Evolutionary conservation across 2,329 filamentous ascomycete genomes (phyloP).

Genomic region (Penicillium sp.): DNA sequence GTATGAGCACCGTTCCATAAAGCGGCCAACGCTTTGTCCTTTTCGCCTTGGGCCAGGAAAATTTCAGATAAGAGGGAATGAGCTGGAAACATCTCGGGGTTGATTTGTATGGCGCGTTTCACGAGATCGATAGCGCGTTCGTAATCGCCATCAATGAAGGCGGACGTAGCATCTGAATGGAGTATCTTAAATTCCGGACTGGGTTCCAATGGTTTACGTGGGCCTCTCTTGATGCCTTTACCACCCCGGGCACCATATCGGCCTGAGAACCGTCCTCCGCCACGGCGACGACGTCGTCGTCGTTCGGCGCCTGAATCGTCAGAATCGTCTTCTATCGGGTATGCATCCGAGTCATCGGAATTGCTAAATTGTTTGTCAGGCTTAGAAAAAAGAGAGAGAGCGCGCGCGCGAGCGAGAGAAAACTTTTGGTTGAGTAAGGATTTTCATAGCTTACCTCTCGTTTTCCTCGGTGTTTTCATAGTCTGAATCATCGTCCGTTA

Average conservation of each 20-base stretch:
- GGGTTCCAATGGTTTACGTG: slow-evolving; percentile 51
- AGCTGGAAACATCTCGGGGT: slow-evolving; percentile 66
- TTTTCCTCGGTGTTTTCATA: slow-evolving; percentile 33
- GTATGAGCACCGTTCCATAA: slow-evolving; percentile 63
- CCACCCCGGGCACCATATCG: slow-evolving; percentile 45
- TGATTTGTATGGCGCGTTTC: slow-evolving; percentile 57
- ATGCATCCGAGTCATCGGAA: slow-evolving; percentile 27
- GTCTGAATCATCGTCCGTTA: slow-evolving; percentile 29
- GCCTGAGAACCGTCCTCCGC: slow-evolving; percentile 39
- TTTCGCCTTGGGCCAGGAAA: slow-evolving; percentile 59
- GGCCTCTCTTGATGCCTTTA: slow-evolving; percentile 52
- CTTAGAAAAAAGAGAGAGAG: not conserved
- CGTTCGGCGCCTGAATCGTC: slow-evolving; percentile 27
- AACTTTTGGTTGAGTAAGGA: too few species aligned
- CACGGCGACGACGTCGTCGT: slow-evolving; percentile 35
- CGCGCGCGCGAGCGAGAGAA: not conserved
- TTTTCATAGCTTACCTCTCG: slow-evolving; percentile 34
- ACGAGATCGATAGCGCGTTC: slow-evolving; percentile 49
- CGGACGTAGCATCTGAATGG: slow-evolving; percentile 52
- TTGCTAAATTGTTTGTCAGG: slow-evolving; percentile 24
- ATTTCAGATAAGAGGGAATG: slow-evolving; percentile 66
- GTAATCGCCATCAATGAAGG: slow-evolving; percentile 54
- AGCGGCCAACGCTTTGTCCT: slow-evolving; percentile 60
- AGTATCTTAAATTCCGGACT: slow-evolving; percentile 53
- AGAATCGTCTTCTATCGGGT: slow-evolving; percentile 27